Percentiles rank a stretch among this genome's conserved stretches.
Evolutionary conservation across 2,329 filamentous ascomycete genomes (phyloP).

Genomic region (Xylariaceae sp.): DNA sequence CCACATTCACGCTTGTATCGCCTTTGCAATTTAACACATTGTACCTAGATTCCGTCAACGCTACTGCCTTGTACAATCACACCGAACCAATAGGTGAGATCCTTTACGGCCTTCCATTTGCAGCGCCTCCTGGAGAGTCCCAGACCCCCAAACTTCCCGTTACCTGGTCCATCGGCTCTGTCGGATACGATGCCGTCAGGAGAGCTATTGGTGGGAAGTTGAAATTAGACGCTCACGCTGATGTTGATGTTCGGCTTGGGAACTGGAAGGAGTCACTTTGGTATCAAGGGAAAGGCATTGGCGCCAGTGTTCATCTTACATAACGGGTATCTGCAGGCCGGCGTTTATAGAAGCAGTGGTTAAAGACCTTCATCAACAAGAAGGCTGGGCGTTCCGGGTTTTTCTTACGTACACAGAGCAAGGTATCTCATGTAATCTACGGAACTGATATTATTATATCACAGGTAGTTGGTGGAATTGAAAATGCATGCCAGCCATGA

Average conservation of each 20-base stretch:
- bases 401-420: neutral
- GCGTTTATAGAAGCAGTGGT: conserved; percentile 1
- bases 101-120: conserved; percentile 74
- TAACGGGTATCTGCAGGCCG: conserved; percentile 5
- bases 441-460: neutral
- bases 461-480: neutral
- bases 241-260: conserved; percentile 76
- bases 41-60: conserved; percentile 79
- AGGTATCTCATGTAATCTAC: neutral
- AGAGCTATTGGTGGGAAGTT: conserved; percentile 81
- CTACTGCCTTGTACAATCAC: conserved; percentile 84
- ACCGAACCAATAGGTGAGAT: conserved; percentile 80
- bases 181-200: conserved; percentile 82
- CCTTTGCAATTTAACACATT: conserved; percentile 76
- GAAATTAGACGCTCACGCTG: conserved; percentile 78
- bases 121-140: conserved; percentile 75
- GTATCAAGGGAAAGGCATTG: conserved; percentile 73
- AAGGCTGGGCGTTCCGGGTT: conserved; percentile 13
- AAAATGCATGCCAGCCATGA: neutral
- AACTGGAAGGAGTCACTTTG: conserved; percentile 75
- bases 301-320: conserved; percentile 50
- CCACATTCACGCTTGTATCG: conserved; percentile 81
- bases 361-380: neutral
- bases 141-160: conserved; percentile 81
- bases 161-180: conserved; percentile 74